Evolutionary conservation across 768 basidiomycete species (phyloP).

Genomic region (Multifurca ochricompacta): DNA sequence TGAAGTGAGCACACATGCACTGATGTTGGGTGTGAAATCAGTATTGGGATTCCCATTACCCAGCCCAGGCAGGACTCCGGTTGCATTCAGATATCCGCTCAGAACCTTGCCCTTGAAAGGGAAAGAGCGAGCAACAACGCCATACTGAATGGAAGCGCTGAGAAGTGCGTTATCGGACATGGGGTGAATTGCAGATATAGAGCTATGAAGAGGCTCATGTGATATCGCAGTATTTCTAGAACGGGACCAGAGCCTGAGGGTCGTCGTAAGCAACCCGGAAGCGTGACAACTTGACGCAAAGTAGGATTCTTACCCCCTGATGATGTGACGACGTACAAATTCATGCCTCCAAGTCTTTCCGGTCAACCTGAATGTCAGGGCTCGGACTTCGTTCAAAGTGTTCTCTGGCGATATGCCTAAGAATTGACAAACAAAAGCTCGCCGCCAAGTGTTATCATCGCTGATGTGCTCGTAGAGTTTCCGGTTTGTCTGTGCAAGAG

Average conservation of each 20-base stretch:
- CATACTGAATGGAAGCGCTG: constrained; percentile 56
- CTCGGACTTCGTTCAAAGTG: constrained; percentile 36
- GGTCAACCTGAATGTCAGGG: constrained; percentile 46
- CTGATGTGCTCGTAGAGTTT: constrained; percentile 56
- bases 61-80: constrained; percentile 47
- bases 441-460: constrained; percentile 73
- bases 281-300: neutral
- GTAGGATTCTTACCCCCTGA: constrained; percentile 40
- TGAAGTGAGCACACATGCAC: constrained; percentile 48
- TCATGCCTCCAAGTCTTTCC: constrained; percentile 64
- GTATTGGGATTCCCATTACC: constrained; percentile 69
- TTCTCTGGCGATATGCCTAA: constrained; percentile 59
- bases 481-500: constrained; percentile 46
- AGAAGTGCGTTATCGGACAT: constrained; percentile 51
- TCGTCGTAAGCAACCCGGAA: neutral
- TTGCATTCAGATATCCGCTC: constrained; percentile 60
- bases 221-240: constrained; percentile 53
- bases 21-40: constrained; percentile 64
- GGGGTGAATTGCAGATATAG: constrained; percentile 51
- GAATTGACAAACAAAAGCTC: constrained; percentile 64
- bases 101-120: constrained; percentile 64
- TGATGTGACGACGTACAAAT: constrained; percentile 48
- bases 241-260: constrained; percentile 57
- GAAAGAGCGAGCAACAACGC: constrained; percentile 64
- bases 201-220: constrained; percentile 55